phyloP scores from a whole-genome alignment of 768 basidiomycete species.

The Tulasnella sp. region DNA sequence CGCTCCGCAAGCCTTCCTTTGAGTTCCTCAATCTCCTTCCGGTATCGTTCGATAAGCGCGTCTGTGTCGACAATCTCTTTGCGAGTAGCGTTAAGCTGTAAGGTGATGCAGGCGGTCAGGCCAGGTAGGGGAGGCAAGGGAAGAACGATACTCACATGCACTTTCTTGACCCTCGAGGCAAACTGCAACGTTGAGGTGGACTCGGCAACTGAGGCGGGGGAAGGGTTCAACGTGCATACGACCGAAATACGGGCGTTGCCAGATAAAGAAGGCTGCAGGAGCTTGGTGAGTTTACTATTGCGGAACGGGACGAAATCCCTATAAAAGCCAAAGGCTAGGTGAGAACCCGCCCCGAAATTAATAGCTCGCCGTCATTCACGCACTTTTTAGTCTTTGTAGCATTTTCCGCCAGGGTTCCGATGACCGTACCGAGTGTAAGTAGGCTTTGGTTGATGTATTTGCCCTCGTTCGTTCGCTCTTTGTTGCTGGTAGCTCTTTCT shows the following conservation, averaged over 20 bases:
- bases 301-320: conserved; percentile 91
- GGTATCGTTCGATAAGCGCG: conserved; percentile 87
- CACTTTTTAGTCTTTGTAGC: conserved; percentile 63
- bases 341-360: background rate
- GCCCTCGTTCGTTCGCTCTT: conserved; percentile 91
- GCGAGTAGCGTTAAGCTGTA: conserved; percentile 73
- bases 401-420: conserved; percentile 85
- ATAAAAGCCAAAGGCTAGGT: background rate
- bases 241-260: conserved; percentile 95
- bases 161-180: conserved; percentile 84
- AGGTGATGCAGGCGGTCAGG: background rate
- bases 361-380: conserved; percentile 18
- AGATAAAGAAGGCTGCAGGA: conserved; percentile 89
- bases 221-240: conserved; percentile 91
- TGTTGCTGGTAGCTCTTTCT: conserved; percentile 91
- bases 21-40: conserved; percentile 89
- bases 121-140: background rate
- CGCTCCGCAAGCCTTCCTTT: conserved; percentile 62
- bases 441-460: conserved; percentile 92
- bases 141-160: conserved; percentile 45
- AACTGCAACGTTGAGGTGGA: conserved; percentile 84
- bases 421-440: conserved; percentile 87
- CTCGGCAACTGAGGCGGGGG: conserved; percentile 67
- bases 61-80: conserved; percentile 91
- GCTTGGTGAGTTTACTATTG: conserved; percentile 88